These are phyloP conservation scores for Malassezia brasiliensis DNA, from an alignment of 1,284 basidiomycete genomes.

Conservation along the genomic window DNA sequence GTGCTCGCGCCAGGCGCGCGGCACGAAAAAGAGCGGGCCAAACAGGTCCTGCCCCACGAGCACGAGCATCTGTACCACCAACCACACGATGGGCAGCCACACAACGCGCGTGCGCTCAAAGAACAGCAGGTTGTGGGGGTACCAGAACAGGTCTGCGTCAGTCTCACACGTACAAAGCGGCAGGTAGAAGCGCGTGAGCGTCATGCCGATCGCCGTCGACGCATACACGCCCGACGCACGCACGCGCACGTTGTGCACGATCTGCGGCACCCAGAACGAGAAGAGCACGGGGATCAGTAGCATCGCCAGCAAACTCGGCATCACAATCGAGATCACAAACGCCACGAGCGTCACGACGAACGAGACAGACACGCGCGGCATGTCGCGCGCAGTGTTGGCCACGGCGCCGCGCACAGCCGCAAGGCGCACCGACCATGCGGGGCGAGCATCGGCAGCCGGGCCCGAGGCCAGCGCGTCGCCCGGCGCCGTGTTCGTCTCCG, in stretches of 20 bases:
- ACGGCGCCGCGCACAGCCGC: background rate
- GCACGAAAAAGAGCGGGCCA: constrained; percentile 15
- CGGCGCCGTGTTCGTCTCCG: background rate
- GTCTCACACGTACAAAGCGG: constrained; percentile 24
- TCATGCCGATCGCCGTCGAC: constrained; percentile 40
- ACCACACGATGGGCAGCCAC: constrained; percentile 22
- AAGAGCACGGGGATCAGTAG: constrained; percentile 19
- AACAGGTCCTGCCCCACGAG: constrained; percentile 2
- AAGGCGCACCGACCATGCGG: background rate
- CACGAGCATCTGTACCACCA: constrained; percentile 4
- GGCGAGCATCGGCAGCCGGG: background rate
- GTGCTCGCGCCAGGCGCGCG: background rate
- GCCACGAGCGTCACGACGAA: background rate
- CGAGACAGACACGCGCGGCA: background rate
- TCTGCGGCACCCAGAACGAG: constrained; percentile 38
- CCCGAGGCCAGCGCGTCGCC: background rate
- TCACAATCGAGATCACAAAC: background rate
- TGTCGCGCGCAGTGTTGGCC: background rate
- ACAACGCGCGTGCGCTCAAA: constrained; percentile 37
- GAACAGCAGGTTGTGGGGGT: constrained; percentile 35
- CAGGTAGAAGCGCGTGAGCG: constrained; percentile 37
- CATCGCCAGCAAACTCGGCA: background rate
- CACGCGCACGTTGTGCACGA: constrained; percentile 34
- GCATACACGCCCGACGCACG: constrained; percentile 24
- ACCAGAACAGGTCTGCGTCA: constrained; percentile 33